phyloP scores from a whole-genome alignment of 768 basidiomycete species.

The Suillus tomentosus region DNA sequence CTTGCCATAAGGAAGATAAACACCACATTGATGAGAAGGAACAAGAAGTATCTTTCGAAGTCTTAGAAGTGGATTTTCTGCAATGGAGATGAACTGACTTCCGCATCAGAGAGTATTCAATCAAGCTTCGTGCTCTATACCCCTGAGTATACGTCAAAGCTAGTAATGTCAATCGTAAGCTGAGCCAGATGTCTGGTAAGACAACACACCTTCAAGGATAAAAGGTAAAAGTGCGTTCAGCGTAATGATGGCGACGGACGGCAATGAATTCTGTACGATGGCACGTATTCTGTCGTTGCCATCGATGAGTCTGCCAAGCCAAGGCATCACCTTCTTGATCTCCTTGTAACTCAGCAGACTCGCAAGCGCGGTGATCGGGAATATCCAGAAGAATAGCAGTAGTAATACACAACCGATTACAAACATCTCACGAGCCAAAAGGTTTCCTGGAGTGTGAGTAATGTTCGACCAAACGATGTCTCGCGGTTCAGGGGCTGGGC shows the following conservation, averaged over 20 bases:
- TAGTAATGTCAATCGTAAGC: conserved; percentile 18
- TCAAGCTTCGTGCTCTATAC: conserved; percentile 85
- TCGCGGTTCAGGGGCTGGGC: conserved; percentile 87
- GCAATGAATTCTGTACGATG: conserved; percentile 92
- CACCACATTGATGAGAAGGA: conserved; percentile 89
- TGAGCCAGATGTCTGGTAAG: not conserved
- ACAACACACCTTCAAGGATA: conserved; percentile 72
- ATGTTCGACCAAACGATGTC: conserved; percentile 97
- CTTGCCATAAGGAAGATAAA: conserved; percentile 93
- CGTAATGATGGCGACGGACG: conserved; percentile 85
- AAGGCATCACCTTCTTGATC: conserved; percentile 87
- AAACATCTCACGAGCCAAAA: conserved; percentile 68
- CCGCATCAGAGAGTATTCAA: conserved; percentile 89
- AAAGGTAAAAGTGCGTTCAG: conserved; percentile 91
- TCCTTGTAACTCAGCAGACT: conserved; percentile 89
- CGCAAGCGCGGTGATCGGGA: conserved; percentile 88
- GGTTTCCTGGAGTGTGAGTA: conserved; percentile 57
- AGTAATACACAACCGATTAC: conserved; percentile 70
- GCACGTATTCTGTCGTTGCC: conserved; percentile 77
- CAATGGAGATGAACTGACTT: conserved; percentile 57
- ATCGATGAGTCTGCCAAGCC: conserved; percentile 85
- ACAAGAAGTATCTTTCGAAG: conserved; percentile 79
- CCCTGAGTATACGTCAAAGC: conserved; percentile 90
- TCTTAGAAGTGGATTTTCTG: conserved; percentile 13
- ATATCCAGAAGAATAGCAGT: conserved; percentile 88